Evolutionary conservation across 2,329 filamentous ascomycete genomes (phyloP), one percentile per base, ranked within the genome.

Genomic region (Scytalidium sp.): DNA sequence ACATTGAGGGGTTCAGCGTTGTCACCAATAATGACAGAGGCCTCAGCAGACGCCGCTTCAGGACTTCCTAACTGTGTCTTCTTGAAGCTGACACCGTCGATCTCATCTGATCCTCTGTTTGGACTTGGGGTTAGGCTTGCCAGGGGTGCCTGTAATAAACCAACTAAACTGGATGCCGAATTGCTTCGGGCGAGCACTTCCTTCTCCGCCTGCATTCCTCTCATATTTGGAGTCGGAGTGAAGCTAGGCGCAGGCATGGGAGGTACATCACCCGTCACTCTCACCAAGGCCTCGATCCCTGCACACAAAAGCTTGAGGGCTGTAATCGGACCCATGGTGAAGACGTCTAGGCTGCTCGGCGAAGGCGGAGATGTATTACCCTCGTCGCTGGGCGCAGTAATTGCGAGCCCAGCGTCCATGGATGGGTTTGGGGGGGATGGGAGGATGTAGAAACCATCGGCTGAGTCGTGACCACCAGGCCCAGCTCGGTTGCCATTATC

Each of bases 261-360:
- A 19, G 88, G 89, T 11, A 94, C 76, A 62, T 96, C 89, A 63
- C 88, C 87, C 2, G 87, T 89, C 51, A 85, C 75, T 55, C 80
- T 79, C 22, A 90, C 85, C 46, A 94, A 76, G 3, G 82, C 77
- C 60, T 91, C 87, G 52, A 91, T 74, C 50, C 82, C 82, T 36
- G 82, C 77, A 57, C 85, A 85, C n/a, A 97, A 79, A 55, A 96
- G 74, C 62, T 86, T 88, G 62, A 97, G 79, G 4, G 92, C 92
- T 2, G 84, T 84, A 46, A 85, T 75, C 3, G 90, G 83, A 1
- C 83, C 73, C 52, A 97, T 77, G 46, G 80, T 80, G 70, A 88
- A 88, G 54, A 96, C 79, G 65, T 91, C 85, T 67, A 88, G 77
- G 51, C 56, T 70, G 63, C 57, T 70, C 55, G 55, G 65, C 55